These are phyloP conservation scores for Lactarius tabidus DNA, from an alignment of 768 basidiomycete genomes.

Conservation along the genomic window DNA sequence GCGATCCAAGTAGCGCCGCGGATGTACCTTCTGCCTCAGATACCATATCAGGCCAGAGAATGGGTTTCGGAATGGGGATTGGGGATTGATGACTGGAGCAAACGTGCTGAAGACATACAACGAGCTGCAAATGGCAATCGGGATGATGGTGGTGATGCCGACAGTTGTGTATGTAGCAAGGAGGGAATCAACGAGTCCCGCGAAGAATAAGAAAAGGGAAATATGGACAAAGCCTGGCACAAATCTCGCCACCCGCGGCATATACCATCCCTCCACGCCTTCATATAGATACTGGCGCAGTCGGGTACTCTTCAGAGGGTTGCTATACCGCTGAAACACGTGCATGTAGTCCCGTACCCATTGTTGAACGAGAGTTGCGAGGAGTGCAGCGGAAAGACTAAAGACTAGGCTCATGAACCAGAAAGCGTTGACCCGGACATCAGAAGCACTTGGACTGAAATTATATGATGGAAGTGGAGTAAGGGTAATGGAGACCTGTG, in stretches of 20 bases:
- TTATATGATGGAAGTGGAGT: not conserved
- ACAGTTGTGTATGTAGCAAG: conserved; percentile 28
- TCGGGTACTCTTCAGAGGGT: conserved; percentile 34
- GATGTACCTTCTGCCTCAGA: conserved; percentile 2
- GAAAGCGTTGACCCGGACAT: conserved; percentile 38
- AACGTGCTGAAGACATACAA: conserved; percentile 19
- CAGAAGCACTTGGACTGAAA: conserved; percentile 29
- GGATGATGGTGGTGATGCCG: not conserved
- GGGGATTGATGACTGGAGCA: conserved; percentile 1
- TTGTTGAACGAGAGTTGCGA: conserved; percentile 45
- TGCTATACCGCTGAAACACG: conserved; percentile 31
- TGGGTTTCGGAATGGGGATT: conserved; percentile 14
- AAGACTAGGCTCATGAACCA: conserved; percentile 39
- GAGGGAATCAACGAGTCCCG: conserved; percentile 45
- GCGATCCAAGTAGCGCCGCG: not conserved
- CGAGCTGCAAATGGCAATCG: conserved; percentile 6
- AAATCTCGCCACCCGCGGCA: conserved; percentile 39
- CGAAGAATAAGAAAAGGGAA: conserved; percentile 47
- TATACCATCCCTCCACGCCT: conserved; percentile 38
- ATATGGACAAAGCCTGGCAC: conserved; percentile 49
- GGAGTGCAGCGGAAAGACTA: conserved; percentile 41
- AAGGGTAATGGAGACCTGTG: not conserved
- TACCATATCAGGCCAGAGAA: conserved; percentile 12
- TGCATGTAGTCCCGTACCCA: conserved; percentile 41
- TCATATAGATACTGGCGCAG: conserved; percentile 38